These are phyloP conservation scores for Amesomyces nigricolor DNA, from an alignment of 2,329 filamentous ascomycete species.

Conservation along the genomic window DNA sequence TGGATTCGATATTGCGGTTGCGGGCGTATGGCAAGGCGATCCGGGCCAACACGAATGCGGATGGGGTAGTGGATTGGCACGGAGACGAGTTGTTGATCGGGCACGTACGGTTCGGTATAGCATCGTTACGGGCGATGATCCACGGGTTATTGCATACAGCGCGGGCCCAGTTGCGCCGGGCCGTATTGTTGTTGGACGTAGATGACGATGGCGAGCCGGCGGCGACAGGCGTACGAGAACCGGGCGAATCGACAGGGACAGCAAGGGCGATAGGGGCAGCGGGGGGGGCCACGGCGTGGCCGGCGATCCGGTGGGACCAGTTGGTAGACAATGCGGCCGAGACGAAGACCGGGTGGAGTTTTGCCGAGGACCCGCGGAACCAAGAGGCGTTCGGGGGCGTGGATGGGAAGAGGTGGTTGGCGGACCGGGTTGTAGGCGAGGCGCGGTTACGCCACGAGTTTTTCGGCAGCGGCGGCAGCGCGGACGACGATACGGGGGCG, in stretches of 20 bases:
- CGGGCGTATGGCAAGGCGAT: conserved; percentile 6
- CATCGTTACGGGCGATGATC: conserved; percentile 6
- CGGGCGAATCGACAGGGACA: too few relatives aligned
- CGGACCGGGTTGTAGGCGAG: conserved; percentile 2
- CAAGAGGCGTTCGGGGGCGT: background rate
- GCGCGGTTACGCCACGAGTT: background rate
- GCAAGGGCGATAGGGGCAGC: background rate
- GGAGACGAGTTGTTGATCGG: conserved; percentile 9
- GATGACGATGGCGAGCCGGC: conserved; percentile 1
- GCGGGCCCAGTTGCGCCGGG: conserved; percentile 8
- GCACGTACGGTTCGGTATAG: conserved; percentile 6
- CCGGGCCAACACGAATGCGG: conserved; percentile 9
- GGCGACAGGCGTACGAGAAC: too few relatives aligned
- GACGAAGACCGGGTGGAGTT: conserved; percentile 6
- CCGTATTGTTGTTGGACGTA: conserved; percentile 1
- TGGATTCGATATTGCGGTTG: conserved; percentile 11
- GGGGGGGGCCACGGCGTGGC: background rate
- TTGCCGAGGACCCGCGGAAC: conserved; percentile 6
- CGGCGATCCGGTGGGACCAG: conserved; percentile 3
- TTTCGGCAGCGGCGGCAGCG: background rate
- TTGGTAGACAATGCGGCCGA: conserved; percentile 7
- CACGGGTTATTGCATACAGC: conserved; percentile 8
- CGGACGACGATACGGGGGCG: too few relatives aligned
- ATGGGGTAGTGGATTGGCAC: conserved; percentile 7
- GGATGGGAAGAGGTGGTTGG: conserved; percentile 5